Evolutionary conservation across 2,329 filamentous ascomycete genomes (phyloP).

Genomic region (Stemphylium vesicarium): DNA sequence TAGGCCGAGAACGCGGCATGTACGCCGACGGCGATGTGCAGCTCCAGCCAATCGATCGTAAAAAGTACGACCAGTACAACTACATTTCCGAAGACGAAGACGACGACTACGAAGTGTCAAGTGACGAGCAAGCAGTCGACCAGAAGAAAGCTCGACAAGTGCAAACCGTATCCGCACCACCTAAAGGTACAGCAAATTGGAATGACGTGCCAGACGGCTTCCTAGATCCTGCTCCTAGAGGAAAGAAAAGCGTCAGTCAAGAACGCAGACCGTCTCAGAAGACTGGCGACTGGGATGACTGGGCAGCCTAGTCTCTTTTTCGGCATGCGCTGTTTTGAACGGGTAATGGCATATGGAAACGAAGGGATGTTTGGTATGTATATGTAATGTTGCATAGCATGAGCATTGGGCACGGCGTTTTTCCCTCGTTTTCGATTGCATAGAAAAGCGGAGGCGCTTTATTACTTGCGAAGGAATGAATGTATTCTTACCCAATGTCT

Average conservation of each 20-base stretch:
- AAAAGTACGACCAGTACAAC: constrained; percentile 45
- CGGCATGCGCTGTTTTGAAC: neutral
- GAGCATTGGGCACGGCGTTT: constrained; percentile 12
- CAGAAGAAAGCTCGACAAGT: constrained; percentile 22
- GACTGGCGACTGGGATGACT: constrained; percentile 42
- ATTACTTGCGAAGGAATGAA: neutral
- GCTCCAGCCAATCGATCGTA: constrained; percentile 50
- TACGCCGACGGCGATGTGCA: constrained; percentile 49
- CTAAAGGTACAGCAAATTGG: constrained; percentile 50
- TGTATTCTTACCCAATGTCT: too few relatives aligned
- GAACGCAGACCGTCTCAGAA: constrained; percentile 35
- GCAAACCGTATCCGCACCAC: constrained; percentile 16
- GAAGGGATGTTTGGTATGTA: constrained; percentile 21
- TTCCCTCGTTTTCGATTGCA: neutral
- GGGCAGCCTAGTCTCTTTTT: constrained; percentile 14
- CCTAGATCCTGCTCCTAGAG: constrained; percentile 35
- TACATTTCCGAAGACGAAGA: constrained; percentile 49
- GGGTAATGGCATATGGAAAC: constrained; percentile 5
- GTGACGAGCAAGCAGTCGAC: constrained; percentile 40
- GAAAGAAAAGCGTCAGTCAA: constrained; percentile 35
- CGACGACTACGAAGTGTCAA: constrained; percentile 44
- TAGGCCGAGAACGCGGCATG: constrained; percentile 47
- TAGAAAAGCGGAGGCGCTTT: neutral
- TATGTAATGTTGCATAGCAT: constrained; percentile 22
- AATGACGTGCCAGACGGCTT: constrained; percentile 59